Evolutionary conservation across 2,329 filamentous ascomycete species (phyloP).

Genomic region (Fusarium beomiforme): DNA sequence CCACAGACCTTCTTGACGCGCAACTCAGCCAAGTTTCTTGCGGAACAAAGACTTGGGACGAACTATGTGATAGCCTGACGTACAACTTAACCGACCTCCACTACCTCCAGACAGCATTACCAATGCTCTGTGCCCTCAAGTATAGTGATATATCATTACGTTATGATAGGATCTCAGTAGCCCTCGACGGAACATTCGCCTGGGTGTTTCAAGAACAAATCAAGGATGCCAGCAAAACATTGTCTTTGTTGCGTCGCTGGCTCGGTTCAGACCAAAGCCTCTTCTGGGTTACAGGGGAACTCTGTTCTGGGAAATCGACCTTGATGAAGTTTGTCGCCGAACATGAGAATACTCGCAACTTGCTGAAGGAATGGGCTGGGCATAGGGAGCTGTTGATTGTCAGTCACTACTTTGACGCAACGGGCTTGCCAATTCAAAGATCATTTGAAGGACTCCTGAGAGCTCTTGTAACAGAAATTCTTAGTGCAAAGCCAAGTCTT

Average conservation of each 20-base stretch:
- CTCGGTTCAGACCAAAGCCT: background rate
- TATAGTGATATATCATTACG: background rate
- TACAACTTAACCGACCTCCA: background rate
- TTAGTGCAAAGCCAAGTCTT: background rate
- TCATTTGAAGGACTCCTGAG: slow-evolving; percentile 7
- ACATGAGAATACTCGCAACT: background rate
- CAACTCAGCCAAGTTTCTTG: background rate
- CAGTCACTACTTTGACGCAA: slow-evolving; percentile 9
- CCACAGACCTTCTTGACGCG: background rate
- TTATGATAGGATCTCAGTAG: background rate
- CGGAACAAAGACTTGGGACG: background rate
- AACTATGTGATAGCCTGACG: background rate
- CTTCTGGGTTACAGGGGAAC: slow-evolving; percentile 15
- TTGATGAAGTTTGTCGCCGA: slow-evolving; percentile 20
- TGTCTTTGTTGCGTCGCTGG: background rate
- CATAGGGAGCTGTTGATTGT: background rate
- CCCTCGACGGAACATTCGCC: background rate
- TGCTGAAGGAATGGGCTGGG: background rate
- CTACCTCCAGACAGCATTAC: background rate
- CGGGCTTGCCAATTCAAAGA: background rate
- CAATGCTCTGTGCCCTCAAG: background rate
- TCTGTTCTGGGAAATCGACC: slow-evolving; percentile 12
- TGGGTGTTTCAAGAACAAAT: background rate
- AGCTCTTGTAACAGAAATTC: slow-evolving; percentile 22
- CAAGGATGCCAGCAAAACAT: background rate